Base-by-base conservation (phyloP, 331 rosid species). In the Prunus yedoensis region DNA sequence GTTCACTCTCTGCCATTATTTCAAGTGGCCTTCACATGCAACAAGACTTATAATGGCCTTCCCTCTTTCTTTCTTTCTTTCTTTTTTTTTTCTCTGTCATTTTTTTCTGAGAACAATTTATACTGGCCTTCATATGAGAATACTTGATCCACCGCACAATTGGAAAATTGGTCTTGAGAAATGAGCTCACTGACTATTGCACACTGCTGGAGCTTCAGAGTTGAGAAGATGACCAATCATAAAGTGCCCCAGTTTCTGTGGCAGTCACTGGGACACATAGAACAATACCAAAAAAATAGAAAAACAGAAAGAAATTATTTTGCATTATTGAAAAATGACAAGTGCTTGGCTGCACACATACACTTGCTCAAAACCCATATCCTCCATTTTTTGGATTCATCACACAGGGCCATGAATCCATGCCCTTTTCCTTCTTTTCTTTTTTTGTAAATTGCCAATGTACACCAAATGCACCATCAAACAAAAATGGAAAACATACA, bases 311-410 rank as follows among this genome's bases (percentile, higher is more conserved):
- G 64, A 69, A 59, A 11, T 15, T 17, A 28, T 35, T 71, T 76
- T 66, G 70, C 60, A 71, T 81, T 76, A 76, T 71, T 71, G 3
- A 8, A 59, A 65, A 76, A 56, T 49, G 84, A 76, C 75, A 46
- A 71, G 75, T 65, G 78, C 73, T 62, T 74, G 47, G 25, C 66
- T 38, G 47, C 67, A 68, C 7, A 25, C 16, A 58, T 16, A 70
- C 43, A 58, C 25, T 66, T 56, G 67, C 63, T 73, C 69, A 73
- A 35, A 61, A 56, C 59, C 73, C 74, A 54, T 66, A 57, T 4
- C 68, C 60, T 73, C 68, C 57, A 35, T 50, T 23, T 3, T 66
- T 57, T 68, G 23, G 30, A 30, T 23, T 75, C 45, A 53, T 49
- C 30, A 38, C 43, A 6, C 43, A 38, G 9, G 9, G 43, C 43